These are phyloP conservation scores for Yamadazyma sp. DNA, from an alignment of 1,139 yeast genomes.

Conservation along the genomic window DNA sequence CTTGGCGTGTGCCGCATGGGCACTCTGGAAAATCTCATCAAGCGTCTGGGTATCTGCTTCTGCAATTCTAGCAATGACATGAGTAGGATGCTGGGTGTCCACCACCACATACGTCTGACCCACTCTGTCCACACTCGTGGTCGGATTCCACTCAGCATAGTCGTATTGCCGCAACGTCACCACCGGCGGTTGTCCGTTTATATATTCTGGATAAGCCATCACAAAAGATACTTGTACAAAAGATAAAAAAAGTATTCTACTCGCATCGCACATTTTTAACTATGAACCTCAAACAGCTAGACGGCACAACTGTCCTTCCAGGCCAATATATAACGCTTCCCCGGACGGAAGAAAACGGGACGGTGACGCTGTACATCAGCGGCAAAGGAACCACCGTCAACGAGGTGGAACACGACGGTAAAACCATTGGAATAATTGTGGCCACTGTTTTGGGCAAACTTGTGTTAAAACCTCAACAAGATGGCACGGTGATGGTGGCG, in stretches of 20 bases:
- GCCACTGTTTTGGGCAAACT: slow-evolving; percentile 71
- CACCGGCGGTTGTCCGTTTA: slow-evolving; percentile 49
- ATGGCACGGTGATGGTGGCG: slow-evolving; percentile 5
- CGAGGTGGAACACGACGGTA: slow-evolving; percentile 25
- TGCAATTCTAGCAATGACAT: slow-evolving; percentile 43
- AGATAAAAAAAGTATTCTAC: too few relatives aligned
- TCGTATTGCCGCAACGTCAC: slow-evolving; percentile 48
- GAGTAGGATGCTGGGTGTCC: slow-evolving; percentile 44
- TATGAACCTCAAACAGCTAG: slow-evolving; percentile 1
- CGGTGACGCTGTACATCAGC: slow-evolving; percentile 26
- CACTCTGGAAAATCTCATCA: slow-evolving; percentile 47
- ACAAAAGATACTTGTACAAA: too few relatives aligned
- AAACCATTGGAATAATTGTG: slow-evolving; percentile 50
- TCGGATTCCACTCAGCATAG: slow-evolving; percentile 51
- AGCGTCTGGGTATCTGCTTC: slow-evolving; percentile 34
- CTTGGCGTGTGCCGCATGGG: slow-evolving; percentile 34
- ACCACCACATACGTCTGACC: slow-evolving; percentile 42
- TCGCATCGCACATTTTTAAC: slow-evolving; percentile 1
- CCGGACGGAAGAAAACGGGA: slow-evolving; percentile 23
- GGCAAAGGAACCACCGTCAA: slow-evolving; percentile 42
- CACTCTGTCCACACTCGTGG: slow-evolving; percentile 49
- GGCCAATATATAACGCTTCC: slow-evolving; percentile 62
- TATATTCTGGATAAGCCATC: slow-evolving; percentile 41
- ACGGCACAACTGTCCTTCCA: slow-evolving; percentile 53
- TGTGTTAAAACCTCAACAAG: slow-evolving; percentile 16